These are phyloP conservation scores for Caloboletus firmus DNA, from an alignment of 1,284 basidiomycete species.

Conservation along the genomic window DNA sequence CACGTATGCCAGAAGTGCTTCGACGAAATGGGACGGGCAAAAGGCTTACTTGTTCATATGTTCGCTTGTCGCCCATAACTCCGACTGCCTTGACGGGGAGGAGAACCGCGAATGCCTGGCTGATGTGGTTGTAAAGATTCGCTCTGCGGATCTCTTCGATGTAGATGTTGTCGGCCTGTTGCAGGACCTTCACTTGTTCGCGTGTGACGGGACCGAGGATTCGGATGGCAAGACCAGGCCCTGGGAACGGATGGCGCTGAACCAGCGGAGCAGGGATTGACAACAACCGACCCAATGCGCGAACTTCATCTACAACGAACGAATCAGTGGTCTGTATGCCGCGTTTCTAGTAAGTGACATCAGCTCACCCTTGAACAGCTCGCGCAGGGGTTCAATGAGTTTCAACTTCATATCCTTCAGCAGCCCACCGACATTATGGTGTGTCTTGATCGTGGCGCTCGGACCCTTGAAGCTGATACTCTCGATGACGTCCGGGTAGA, in stretches of 20 bases:
- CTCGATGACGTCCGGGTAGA: slow-evolving; percentile 99
- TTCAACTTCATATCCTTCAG: slow-evolving; percentile 99
- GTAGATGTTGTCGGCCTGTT: slow-evolving; percentile 94
- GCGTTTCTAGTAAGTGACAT: neutral
- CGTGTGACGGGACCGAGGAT: slow-evolving; percentile 94
- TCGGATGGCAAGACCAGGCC: slow-evolving; percentile 97
- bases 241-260: slow-evolving; percentile 98
- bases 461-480: slow-evolving; percentile 99
- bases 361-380: slow-evolving; percentile 91
- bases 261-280: slow-evolving; percentile 93
- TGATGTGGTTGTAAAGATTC: slow-evolving; percentile 90
- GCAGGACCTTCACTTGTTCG: slow-evolving; percentile 92
- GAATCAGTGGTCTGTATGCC: neutral
- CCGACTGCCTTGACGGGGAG: slow-evolving; percentile 97
- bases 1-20: neutral
- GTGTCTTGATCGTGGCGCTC: slow-evolving; percentile 98
- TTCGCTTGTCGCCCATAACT: slow-evolving; percentile 96
- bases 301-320: slow-evolving; percentile 80
- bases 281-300: slow-evolving; percentile 88
- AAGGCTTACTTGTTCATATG: slow-evolving; percentile 85
- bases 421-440: slow-evolving; percentile 98
- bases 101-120: slow-evolving; percentile 96
- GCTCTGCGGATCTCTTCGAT: slow-evolving; percentile 97
- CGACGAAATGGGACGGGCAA: neutral
- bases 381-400: slow-evolving; percentile 95